Base-by-base conservation (phyloP, 192 early-diverging fungal species). In the Globomyces pollinis-pini region DNA sequence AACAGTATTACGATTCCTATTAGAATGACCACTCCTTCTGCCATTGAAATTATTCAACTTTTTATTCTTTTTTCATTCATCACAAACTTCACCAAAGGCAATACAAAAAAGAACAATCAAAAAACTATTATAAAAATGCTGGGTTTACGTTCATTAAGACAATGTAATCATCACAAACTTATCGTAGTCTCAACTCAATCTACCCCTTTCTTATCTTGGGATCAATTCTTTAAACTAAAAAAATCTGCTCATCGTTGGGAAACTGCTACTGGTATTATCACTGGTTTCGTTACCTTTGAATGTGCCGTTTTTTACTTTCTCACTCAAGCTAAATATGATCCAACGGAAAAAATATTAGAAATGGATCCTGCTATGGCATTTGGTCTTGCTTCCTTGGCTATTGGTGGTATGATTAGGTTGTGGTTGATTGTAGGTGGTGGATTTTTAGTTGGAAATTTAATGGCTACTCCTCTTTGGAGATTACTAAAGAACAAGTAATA, bases 301-400 rank as follows among this genome's bases (percentile, higher is more conserved):
- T 20, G 5, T 24, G 15, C 33, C 52, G 7, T 55, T 31, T 55
- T 55, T 39, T 55, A 55, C 52, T 55, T 55, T 55, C 33, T 55
- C 8, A 32, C 33, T 34, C n/a, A 32, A 20, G 52, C 52, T 24
- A 55, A 55, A 39, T 55, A 26, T 34, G 52, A 55, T n/a, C 52
- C 52, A 34, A 55, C 52, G 11, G 52, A 47, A 47, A 47, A 8
- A 4, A 26, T 47, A 2, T 47, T 20, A 3, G 44, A 24, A 3
- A 47, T 47, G 21, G 44, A 47, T 47, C 44, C 44, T 1, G 21
- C 29, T 9, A 1, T 55, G 6, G 52, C 38, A 24, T 55, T 26
- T 34, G 52, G 21, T 32, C 29, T 55, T 21, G 30, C 20, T 32
- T 32, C 23, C 21, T 0, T 32, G 29, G 4, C 29, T 7, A 36